Conservation (phyloP, 331 rosid genomes). For the Telfairia occidentalis region DNA sequence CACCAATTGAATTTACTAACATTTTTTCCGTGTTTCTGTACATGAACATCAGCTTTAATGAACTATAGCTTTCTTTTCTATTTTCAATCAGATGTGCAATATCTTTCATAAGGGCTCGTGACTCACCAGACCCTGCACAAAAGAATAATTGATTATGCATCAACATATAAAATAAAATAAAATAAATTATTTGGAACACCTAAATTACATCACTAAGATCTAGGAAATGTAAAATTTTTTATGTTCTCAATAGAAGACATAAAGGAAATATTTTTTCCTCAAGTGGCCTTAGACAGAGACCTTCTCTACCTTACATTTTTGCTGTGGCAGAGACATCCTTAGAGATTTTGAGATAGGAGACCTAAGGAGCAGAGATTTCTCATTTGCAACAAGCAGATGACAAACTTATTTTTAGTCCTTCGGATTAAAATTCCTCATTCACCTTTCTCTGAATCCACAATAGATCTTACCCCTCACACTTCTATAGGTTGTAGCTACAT, state of each 20-base stretch:
- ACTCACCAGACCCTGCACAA: conserved; percentile 75
- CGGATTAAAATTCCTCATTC: neutral
- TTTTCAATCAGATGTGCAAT: conserved; percentile 22
- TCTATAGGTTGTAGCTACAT: neutral
- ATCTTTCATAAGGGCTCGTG: conserved; percentile 65
- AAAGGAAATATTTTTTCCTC: neutral
- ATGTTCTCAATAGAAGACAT: neutral
- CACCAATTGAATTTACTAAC: conserved; percentile 54
- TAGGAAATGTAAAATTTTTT: neutral
- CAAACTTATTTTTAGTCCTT: too few species aligned
- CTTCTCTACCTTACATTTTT: neutral
- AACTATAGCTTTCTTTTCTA: conserved; percentile 25
- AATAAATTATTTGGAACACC: neutral
- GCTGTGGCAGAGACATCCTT: too few species aligned
- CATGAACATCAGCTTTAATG: conserved; percentile 49
- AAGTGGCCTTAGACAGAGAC: neutral
- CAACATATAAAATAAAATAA: neutral
- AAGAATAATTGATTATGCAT: neutral
- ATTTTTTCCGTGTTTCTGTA: conserved; percentile 43
- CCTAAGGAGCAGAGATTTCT: too few species aligned
- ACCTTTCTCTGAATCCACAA: neutral
- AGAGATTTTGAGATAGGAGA: too few species aligned
- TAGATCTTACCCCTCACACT: neutral
- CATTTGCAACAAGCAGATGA: too few species aligned
- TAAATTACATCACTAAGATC: neutral